A percentile compares a stretch with the other conserved stretches of the same genome.
phyloP scores from a whole-genome alignment of 768 basidiomycete species.

The Russula olivacea region DNA sequence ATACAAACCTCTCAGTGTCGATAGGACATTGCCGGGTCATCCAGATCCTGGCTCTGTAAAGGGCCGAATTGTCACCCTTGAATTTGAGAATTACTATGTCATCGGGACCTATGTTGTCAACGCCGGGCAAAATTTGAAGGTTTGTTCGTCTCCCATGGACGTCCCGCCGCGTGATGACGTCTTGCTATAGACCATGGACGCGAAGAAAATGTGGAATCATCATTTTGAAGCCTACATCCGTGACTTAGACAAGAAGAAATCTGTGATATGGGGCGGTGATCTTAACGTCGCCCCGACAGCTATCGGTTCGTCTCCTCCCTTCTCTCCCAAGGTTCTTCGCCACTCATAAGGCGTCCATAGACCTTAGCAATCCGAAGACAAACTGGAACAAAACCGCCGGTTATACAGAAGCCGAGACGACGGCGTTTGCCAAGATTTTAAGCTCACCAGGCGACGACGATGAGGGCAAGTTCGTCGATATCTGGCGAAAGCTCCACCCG shows the following conservation, averaged over 20 bases:
- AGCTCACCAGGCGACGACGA: constrained; percentile 39
- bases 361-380: constrained; percentile 58
- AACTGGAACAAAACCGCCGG: constrained; percentile 90
- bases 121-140: constrained; percentile 69
- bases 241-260: constrained; percentile 67
- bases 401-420: constrained; percentile 77
- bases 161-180: not conserved
- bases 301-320: constrained; percentile 40
- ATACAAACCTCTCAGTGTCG: constrained; percentile 58
- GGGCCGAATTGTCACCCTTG: constrained; percentile 77
- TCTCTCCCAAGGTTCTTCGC: not conserved
- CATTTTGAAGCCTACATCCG: constrained; percentile 73
- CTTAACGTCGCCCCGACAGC: constrained; percentile 81
- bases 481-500: constrained; percentile 73
- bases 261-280: constrained; percentile 86
- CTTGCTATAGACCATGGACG: constrained; percentile 54
- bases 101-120: constrained; percentile 83
- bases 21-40: constrained; percentile 67
- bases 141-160: not conserved
- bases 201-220: constrained; percentile 72
- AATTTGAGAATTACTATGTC: constrained; percentile 64
- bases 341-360: constrained; percentile 33
- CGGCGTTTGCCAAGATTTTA: constrained; percentile 65
- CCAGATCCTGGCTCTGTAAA: constrained; percentile 58
- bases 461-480: constrained; percentile 54